A percentile compares a stretch with the other conserved stretches of the same genome.
These are phyloP conservation scores for Kitagawia praeruptora DNA, from an alignment of 129 eudicot genomes.

Conservation along the genomic window DNA sequence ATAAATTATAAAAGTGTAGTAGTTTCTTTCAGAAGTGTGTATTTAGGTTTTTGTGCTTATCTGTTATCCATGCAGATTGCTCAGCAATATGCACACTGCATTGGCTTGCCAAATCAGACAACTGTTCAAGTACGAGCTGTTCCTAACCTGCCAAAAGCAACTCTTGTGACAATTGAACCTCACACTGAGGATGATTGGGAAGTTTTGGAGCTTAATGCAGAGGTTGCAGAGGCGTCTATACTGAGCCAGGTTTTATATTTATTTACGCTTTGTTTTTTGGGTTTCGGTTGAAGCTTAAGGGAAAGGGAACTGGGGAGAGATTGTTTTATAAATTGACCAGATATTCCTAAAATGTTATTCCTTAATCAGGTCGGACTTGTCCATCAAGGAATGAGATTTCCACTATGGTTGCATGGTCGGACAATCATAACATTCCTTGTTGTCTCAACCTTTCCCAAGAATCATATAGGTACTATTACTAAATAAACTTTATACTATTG, in stretches of 20 bases:
- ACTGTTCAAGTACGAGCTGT: constrained; percentile 58
- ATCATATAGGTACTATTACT: constrained; percentile 56
- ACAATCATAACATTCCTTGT: constrained; percentile 65
- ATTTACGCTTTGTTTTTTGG: not conserved
- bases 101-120: constrained; percentile 55
- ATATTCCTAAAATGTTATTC: not conserved
- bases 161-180: constrained; percentile 72
- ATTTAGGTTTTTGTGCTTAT: not conserved
- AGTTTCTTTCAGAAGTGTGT: not conserved
- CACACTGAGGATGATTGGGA: constrained; percentile 97
- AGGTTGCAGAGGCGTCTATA: constrained; percentile 72
- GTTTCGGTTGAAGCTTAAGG: too few relatives aligned
- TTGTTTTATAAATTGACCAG: not conserved
- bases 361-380: constrained; percentile 65
- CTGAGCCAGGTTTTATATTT: constrained; percentile 58
- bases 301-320: not conserved
- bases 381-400: constrained; percentile 75
- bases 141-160: constrained; percentile 70
- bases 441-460: constrained; percentile 59
- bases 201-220: constrained; percentile 84
- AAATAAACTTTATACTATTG: not conserved
- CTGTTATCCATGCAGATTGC: constrained; percentile 46
- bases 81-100: constrained; percentile 77
- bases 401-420: constrained; percentile 92
- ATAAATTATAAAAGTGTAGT: not conserved